phyloP scores from a whole-genome alignment of 768 basidiomycete genomes.

The Trametes elegans region DNA sequence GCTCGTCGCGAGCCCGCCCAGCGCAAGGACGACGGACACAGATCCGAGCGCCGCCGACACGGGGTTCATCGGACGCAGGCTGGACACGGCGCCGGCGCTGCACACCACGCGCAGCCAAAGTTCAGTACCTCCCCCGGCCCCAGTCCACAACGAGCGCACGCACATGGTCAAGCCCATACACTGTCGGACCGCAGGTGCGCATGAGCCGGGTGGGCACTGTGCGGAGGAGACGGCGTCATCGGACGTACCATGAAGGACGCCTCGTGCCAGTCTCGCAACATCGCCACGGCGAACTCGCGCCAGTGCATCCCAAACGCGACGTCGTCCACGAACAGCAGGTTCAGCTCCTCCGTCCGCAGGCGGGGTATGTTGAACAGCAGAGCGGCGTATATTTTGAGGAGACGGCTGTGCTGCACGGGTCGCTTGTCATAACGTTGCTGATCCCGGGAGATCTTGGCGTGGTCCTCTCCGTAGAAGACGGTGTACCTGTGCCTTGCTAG shows the following conservation, averaged over 20 bases:
- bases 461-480: constrained; percentile 26
- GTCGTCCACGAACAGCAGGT: constrained; percentile 23
- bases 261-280: constrained; percentile 22
- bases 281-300: constrained; percentile 18
- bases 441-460: constrained; percentile 24
- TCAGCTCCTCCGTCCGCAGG: constrained; percentile 13
- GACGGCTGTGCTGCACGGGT: neutral
- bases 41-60: constrained; percentile 6
- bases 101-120: no score
- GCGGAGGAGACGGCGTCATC: neutral
- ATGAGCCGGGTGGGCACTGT: neutral
- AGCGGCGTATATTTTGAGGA: neutral
- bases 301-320: constrained; percentile 26
- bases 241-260: constrained; percentile 10
- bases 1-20: constrained; percentile 6
- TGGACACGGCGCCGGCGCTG: neutral
- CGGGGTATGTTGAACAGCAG: constrained; percentile 20
- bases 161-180: constrained; percentile 13
- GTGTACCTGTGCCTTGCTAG: constrained; percentile 24
- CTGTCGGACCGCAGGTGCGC: constrained; percentile 3
- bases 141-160: neutral
- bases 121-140: no score
- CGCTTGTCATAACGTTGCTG: constrained; percentile 16
- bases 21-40: constrained; percentile 6
- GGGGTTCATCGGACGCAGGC: neutral